A percentile compares a stretch with the other conserved stretches of the same genome.
Evolutionary conservation across 2,329 filamentous ascomycete species (phyloP).

Genomic region (Xylariaceae sp.): DNA sequence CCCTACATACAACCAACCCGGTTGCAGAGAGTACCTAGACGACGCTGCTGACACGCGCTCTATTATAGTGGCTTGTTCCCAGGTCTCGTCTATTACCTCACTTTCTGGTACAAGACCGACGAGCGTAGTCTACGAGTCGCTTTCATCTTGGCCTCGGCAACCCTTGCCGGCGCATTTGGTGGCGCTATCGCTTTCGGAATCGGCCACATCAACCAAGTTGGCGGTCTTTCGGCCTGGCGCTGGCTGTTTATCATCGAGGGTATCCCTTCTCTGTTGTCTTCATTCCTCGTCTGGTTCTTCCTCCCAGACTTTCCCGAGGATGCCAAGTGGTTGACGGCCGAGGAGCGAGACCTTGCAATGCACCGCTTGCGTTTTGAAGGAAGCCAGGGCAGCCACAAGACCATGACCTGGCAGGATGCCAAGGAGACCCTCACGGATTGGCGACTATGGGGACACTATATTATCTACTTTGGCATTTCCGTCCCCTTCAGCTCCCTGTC

Average conservation of each 20-base stretch:
- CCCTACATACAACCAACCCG: too few species aligned
- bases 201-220: constrained; percentile 61
- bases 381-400: constrained; percentile 53
- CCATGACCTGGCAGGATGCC: constrained; percentile 61
- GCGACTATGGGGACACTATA: constrained; percentile 61
- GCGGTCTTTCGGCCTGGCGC: constrained; percentile 61
- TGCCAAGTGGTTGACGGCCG: constrained; percentile 51
- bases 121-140: constrained; percentile 66
- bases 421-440: constrained; percentile 62
- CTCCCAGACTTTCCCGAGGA: constrained; percentile 64
- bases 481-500: constrained; percentile 33
- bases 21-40: not conserved
- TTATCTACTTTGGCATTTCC: constrained; percentile 41
- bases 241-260: constrained; percentile 55
- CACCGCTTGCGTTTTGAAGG: constrained; percentile 41
- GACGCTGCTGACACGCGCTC: constrained; percentile 41
- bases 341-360: constrained; percentile 51
- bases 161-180: constrained; percentile 66
- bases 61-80: constrained; percentile 54
- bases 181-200: constrained; percentile 68
- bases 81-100: constrained; percentile 60
- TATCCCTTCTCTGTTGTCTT: constrained; percentile 45
- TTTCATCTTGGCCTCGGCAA: constrained; percentile 63
- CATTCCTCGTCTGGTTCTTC: constrained; percentile 51
- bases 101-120: constrained; percentile 66